Percentiles rank a stretch among this genome's conserved stretches.
These are phyloP conservation scores for Penicillium riverlandense DNA, from an alignment of 495 filamentous ascomycete genomes.

Conservation along the genomic window DNA sequence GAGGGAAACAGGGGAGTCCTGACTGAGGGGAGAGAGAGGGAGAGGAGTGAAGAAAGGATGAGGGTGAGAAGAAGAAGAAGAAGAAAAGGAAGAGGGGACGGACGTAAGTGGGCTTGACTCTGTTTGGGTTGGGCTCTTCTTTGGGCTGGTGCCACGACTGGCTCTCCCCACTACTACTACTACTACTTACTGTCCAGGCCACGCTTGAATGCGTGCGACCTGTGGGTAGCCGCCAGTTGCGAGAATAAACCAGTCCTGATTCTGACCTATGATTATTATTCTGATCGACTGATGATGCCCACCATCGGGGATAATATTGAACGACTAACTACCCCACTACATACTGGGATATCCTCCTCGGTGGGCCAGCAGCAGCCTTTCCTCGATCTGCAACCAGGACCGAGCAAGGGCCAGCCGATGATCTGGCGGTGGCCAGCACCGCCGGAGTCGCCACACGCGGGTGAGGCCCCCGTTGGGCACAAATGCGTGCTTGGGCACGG, in stretches of 20 bases:
- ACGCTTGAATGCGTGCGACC: conserved; percentile 4
- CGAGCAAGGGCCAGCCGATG: background rate
- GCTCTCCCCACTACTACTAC: conserved; percentile 13
- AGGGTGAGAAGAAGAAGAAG: conserved; percentile 2
- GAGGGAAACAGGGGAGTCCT: conserved; percentile 2
- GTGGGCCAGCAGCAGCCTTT: background rate
- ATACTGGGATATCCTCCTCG: conserved; percentile 1
- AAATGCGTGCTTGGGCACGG: conserved; percentile 39
- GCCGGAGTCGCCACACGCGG: background rate
- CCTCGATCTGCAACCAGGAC: background rate
- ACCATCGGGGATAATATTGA: too few relatives aligned
- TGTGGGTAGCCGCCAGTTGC: conserved; percentile 4
- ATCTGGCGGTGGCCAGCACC: background rate
- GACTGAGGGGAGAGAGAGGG: conserved; percentile 9
- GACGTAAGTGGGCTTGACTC: conserved; percentile 16
- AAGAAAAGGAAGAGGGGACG: conserved; percentile 13
- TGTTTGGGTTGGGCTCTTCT: conserved; percentile 33
- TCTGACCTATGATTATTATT: background rate
- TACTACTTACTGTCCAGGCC: conserved; percentile 4
- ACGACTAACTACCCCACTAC: too few relatives aligned
- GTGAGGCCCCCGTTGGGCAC: conserved; percentile 29
- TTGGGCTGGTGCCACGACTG: conserved; percentile 42
- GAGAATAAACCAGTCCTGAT: background rate
- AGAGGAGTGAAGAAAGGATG: conserved; percentile 11
- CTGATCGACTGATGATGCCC: conserved; percentile 4